Percentiles rank a stretch among this genome's conserved stretches.
Conservation (phyloP, 2,329 filamentous ascomycete species). For the Colletotrichum somersetense region DNA sequence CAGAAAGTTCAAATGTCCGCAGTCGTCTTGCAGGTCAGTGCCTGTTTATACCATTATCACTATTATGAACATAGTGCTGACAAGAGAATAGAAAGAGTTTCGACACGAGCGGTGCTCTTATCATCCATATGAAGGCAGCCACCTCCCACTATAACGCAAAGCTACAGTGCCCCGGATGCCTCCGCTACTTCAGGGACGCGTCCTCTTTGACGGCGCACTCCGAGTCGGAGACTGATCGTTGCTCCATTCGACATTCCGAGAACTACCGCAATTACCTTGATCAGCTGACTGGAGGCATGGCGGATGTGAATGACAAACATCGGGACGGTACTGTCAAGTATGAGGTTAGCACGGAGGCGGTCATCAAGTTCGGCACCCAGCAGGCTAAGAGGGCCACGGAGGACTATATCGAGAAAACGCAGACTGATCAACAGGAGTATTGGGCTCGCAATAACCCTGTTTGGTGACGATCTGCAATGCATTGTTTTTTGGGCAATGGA, state of each 20-base stretch:
- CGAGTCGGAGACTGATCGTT: slow-evolving; percentile 58
- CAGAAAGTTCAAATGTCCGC: slow-evolving; percentile 66
- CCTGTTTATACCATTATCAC: too few species aligned
- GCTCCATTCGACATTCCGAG: slow-evolving; percentile 57
- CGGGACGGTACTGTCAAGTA: slow-evolving; percentile 53
- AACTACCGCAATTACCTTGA: slow-evolving; percentile 55
- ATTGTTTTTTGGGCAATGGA: background rate
- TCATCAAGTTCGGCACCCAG: slow-evolving; percentile 30
- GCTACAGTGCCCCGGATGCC: slow-evolving; percentile 61
- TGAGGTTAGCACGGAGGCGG: slow-evolving; percentile 43
- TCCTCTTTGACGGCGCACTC: slow-evolving; percentile 62
- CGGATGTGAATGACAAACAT: slow-evolving; percentile 51
- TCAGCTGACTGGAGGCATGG: slow-evolving; percentile 55
- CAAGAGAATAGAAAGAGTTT: slow-evolving; percentile 55
- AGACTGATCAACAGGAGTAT: slow-evolving; percentile 22
- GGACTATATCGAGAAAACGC: slow-evolving; percentile 20
- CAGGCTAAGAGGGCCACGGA: slow-evolving; percentile 18
- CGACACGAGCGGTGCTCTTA: slow-evolving; percentile 49
- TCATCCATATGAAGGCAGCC: slow-evolving; percentile 59
- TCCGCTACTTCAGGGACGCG: slow-evolving; percentile 55
- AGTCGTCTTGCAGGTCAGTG: slow-evolving; percentile 63
- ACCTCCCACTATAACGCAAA: slow-evolving; percentile 52
- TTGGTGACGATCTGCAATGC: slow-evolving; percentile 12
- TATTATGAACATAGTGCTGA: slow-evolving; percentile 30
- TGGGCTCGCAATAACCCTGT: slow-evolving; percentile 21